These are phyloP conservation scores for Annulohypoxylon stygium DNA, from an alignment of 495 filamentous ascomycete species.

Conservation along the genomic window DNA sequence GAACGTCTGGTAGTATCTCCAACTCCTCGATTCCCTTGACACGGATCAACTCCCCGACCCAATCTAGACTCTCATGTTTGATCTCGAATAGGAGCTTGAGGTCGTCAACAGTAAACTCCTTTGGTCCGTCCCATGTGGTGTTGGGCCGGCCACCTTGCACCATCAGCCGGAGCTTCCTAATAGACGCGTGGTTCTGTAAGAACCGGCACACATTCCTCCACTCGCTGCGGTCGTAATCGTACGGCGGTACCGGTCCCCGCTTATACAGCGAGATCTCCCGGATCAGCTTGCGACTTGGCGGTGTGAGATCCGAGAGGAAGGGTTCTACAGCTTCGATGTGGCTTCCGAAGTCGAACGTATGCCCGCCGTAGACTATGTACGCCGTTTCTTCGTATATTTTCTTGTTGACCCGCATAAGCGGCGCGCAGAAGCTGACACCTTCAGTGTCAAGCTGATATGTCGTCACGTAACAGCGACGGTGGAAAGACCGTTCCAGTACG, in stretches of 20 bases:
- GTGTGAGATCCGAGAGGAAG: conserved; percentile 67
- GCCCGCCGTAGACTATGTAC: conserved; percentile 63
- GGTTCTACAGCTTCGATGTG: conserved; percentile 68
- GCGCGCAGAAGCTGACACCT: conserved; percentile 55
- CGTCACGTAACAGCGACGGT: conserved; percentile 56
- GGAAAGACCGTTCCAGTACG: conserved; percentile 48
- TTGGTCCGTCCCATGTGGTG: conserved; percentile 56
- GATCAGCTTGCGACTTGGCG: conserved; percentile 56
- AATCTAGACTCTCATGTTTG: conserved; percentile 61
- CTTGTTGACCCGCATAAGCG: conserved; percentile 60
- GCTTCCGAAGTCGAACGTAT: conserved; percentile 65
- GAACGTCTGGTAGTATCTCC: conserved; percentile 57
- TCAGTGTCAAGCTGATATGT: conserved; percentile 59
- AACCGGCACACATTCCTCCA: conserved; percentile 63
- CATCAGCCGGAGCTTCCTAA: conserved; percentile 57
- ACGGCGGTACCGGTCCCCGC: conserved; percentile 60
- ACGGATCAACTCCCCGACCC: conserved; percentile 60
- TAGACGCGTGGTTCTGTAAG: conserved; percentile 50
- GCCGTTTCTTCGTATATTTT: conserved; percentile 64
- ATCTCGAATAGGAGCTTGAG: conserved; percentile 55
- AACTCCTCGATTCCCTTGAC: conserved; percentile 58
- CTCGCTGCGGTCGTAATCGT: conserved; percentile 66
- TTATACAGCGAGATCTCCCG: conserved; percentile 62
- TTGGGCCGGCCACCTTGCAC: conserved; percentile 62
- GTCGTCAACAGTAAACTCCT: conserved; percentile 55